Evolutionary conservation across 441 rosid species (phyloP), one percentile per base, ranked within the genome.

Genomic region (Croton setiger): DNA sequence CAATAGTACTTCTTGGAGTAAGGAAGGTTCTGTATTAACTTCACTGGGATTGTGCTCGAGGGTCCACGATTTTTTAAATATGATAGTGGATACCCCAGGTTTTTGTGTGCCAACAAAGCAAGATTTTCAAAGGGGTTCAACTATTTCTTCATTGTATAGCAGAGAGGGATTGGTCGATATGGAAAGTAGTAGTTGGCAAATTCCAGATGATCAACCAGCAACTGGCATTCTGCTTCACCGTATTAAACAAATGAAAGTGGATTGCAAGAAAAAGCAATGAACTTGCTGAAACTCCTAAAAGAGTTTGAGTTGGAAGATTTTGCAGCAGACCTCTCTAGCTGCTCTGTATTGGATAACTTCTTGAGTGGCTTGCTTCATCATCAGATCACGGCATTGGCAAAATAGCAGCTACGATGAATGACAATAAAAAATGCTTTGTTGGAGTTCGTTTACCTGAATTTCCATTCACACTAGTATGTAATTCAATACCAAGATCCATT

Each of bases 301-400:
- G 80, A 81, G 54, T 76, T 82, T 64, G 76, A 78, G 67, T 58
- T 73, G 17, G 77, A 73, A 52, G 86, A 79, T 72, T 79, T 78
- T 61, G 60, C 75, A 7, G 49, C 77, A 20, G 83, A 85, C 71
- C 66, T 81, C 67, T 84, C 88, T 62, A 74, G 72, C 76, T 81
- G 83, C 66, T 75, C 68, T 72, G 59, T 71, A 63, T 39, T 75
- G 54, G 92, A 88, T 63, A 83, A 86, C 78, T 84, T 20, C 80
- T 82, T 70, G 79, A 84, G 77, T 80, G 83, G 78, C 83, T 88
- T 67, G 72, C 72, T 61, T 81, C 83, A 60, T 77, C 88, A 36
- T 82, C 81, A 43, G 74, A 79, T 67, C 78, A 76, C 7, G 71
- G 73, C 67, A 64, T 79, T 57, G 54, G 61, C 55, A 73, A 60